These are phyloP conservation scores for Nannochloropsis salina DNA, from an alignment of 108 stramenopile genomes.

Conservation along the genomic window DNA sequence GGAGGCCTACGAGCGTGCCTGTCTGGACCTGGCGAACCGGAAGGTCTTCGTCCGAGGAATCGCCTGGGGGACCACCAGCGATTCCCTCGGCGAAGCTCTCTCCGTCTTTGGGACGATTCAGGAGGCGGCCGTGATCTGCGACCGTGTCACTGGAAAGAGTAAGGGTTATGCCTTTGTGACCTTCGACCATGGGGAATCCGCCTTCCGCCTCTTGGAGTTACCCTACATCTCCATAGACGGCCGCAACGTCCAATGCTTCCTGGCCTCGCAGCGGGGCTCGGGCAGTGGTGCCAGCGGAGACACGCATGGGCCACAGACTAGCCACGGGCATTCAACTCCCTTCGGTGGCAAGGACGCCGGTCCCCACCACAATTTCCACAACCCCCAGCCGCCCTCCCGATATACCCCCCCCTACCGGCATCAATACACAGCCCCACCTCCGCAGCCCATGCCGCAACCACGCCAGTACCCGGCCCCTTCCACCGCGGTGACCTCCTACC, in stretches of 20 bases:
- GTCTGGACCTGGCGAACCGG: neutral
- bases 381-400: too few species aligned
- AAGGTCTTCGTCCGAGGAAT: constrained; percentile 9
- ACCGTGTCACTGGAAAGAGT: neutral
- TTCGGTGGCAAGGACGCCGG: too few species aligned
- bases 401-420: too few species aligned
- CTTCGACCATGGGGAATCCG: neutral
- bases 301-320: too few species aligned
- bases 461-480: too few species aligned
- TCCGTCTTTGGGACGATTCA: neutral
- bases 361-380: too few species aligned
- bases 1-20: neutral
- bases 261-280: neutral
- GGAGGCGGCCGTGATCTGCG: neutral
- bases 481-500: too few species aligned
- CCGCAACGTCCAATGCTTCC: neutral
- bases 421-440: too few species aligned
- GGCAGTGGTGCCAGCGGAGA: neutral
- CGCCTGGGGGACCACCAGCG: neutral
- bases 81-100: neutral
- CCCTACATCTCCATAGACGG: neutral
- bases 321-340: too few species aligned
- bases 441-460: too few species aligned
- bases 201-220: neutral
- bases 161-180: neutral